Percentiles rank a stretch among this genome's conserved stretches.
Evolutionary conservation across 116 monocot genomes (phyloP).

Genomic region (Trichopus zeylanicus): DNA sequence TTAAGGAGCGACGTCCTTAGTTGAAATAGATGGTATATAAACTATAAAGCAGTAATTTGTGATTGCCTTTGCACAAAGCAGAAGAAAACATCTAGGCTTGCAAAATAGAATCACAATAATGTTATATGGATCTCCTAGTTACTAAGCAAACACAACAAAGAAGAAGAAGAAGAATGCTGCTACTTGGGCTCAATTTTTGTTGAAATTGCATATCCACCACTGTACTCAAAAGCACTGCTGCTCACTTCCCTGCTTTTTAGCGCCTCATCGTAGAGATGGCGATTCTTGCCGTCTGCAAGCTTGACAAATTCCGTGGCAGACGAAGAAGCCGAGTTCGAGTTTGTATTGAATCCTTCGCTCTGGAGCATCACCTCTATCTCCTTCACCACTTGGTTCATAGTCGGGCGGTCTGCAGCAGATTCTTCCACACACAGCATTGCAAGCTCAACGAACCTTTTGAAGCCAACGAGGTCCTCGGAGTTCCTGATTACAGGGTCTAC

Average conservation of each 20-base stretch:
- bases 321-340: conserved; percentile 24
- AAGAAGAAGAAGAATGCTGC: neutral
- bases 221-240: conserved; percentile 39
- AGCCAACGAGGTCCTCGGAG: conserved; percentile 27
- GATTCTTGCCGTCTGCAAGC: conserved; percentile 7
- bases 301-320: conserved; percentile 35
- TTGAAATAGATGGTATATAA: too few species aligned
- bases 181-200: conserved; percentile 56
- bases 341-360: conserved; percentile 29
- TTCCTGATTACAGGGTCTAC: conserved; percentile 52
- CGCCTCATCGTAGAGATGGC: conserved; percentile 32
- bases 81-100: too few species aligned
- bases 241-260: conserved; percentile 18
- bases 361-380: conserved; percentile 66
- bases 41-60: too few species aligned
- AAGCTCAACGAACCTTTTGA: conserved; percentile 47
- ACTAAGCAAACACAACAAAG: neutral
- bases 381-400: conserved; percentile 77
- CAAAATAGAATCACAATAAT: too few species aligned
- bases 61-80: too few species aligned
- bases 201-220: conserved; percentile 30
- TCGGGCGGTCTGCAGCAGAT: conserved; percentile 40
- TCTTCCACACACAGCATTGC: conserved; percentile 70
- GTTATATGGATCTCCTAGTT: too few species aligned
- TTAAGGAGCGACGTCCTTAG: too few species aligned